phyloP scores from a whole-genome alignment of 2,329 filamentous ascomycete genomes.

The Eurotiales sp. region DNA sequence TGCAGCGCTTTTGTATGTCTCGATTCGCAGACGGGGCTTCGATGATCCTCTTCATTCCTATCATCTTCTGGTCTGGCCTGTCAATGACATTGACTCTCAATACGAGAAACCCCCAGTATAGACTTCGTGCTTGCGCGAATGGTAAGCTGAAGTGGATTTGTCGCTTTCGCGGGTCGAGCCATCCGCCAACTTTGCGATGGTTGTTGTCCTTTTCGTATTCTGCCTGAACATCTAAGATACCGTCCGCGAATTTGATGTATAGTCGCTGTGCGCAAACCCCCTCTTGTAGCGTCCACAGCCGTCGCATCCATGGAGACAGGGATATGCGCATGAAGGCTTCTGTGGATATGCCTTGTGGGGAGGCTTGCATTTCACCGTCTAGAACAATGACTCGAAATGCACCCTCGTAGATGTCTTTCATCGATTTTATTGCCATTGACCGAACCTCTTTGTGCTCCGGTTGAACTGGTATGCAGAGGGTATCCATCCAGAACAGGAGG shows the following conservation, averaged over 20 bases:
- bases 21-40: neutral
- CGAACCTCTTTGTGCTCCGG: neutral
- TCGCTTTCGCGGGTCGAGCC: neutral
- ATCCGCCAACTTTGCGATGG: neutral
- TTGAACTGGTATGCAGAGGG: constrained; percentile 1
- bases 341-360: neutral
- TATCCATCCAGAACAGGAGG: neutral
- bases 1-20: neutral
- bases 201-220: neutral
- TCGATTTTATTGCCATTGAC: neutral
- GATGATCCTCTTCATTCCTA: neutral
- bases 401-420: neutral
- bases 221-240: neutral
- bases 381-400: constrained; percentile 1
- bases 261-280: constrained; percentile 1
- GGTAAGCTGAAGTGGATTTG: neutral
- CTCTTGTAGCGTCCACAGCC: constrained; percentile 5
- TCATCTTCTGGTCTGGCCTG: neutral
- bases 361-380: constrained; percentile 2
- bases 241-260: constrained; percentile 4
- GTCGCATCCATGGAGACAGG: constrained; percentile 2
- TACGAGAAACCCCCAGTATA: neutral
- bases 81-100: constrained; percentile 1
- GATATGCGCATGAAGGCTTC: constrained; percentile 5
- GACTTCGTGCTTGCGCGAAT: neutral